Base-by-base conservation (phyloP, 2,329 filamentous ascomycete species). In the Sclerotinia sclerotiorum region DNA sequence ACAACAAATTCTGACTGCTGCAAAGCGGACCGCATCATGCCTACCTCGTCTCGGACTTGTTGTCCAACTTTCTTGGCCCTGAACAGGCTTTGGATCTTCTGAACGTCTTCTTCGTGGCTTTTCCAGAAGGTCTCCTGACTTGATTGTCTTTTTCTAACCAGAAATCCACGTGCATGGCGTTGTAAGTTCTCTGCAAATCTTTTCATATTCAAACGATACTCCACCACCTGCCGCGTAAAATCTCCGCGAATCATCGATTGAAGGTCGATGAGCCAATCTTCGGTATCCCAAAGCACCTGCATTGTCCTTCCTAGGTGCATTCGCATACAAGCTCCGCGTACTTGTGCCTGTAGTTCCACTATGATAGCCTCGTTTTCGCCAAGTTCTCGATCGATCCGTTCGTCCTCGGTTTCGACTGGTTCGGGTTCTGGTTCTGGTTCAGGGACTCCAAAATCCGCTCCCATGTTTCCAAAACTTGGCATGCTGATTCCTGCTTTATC, bases 391-490 rank as follows among this genome's bases (percentile, higher is more conserved):
- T 94, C 87, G 67, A 95, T 90, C 55, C 93, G 85, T 75, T 98
- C 93, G 75, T 98, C 92, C 74, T 98, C 94, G 0, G 92, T 93
- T 76, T 98, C 95, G 3, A 87, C 83, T 1, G 88, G 88, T 73
- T 91, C 88, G 0, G 90, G 90, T 74, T 93, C 90, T 0, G 90
- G 91, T 67, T 90, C 85, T 1, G 89, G 88, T 75, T 96, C 93
- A 17, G 52, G 39, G 7, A 94, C 90, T 49, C 93, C 93, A 82
- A 99, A 97, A 76, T 95, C 94, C 71, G 93, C 94, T 63, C 94
- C 90, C 91, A 99, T 98, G 69, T 94, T 96, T 67, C 93, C 93
- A 81, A 99, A 99, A 81, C 93, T 97, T 51, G 95, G 95, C 93
- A 99, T 97, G 76, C 87, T 96, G 72, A 94, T 87, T 67, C 96